phyloP scores from a whole-genome alignment of 352 stramenopile genomes.

The Poterioochromonas sp. region DNA sequence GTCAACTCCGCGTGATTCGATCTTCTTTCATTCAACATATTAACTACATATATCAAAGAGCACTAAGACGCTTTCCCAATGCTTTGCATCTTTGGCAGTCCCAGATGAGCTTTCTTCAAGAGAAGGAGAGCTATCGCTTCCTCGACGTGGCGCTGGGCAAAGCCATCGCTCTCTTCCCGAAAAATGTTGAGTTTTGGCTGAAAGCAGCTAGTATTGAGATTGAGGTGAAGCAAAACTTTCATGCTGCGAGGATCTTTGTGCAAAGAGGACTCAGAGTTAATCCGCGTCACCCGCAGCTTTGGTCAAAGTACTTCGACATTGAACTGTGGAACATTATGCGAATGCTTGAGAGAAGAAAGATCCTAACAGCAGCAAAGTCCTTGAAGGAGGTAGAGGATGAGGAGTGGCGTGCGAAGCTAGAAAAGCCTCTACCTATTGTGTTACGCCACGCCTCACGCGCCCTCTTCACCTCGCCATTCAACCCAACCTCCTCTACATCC shows the following conservation, averaged over 20 bases:
- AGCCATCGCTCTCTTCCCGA: constrained; percentile 1
- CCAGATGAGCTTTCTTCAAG: background rate
- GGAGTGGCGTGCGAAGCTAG: no score
- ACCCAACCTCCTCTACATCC: no score
- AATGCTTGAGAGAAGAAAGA: no score
- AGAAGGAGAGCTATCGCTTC: background rate
- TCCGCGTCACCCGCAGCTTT: background rate
- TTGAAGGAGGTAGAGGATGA: no score
- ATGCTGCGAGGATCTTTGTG: constrained; percentile 17
- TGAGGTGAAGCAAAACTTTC: background rate
- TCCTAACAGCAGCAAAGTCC: no score
- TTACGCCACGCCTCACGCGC: no score
- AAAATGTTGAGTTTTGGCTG: constrained; percentile 3
- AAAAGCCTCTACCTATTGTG: no score
- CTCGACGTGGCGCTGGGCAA: background rate
- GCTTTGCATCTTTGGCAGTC: background rate
- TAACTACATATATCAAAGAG: constrained; percentile 19
- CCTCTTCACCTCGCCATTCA: no score
- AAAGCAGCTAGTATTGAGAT: background rate
- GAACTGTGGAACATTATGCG: constrained; percentile 1
- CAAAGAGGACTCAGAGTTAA: constrained; percentile 51
- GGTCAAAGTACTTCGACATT: background rate
- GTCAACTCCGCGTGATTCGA: background rate
- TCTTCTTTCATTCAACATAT: background rate
- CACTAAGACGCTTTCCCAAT: background rate